Evolutionary conservation across 371 early-diverging fungal genomes (phyloP).

Genomic region (Mortierella sp.): DNA sequence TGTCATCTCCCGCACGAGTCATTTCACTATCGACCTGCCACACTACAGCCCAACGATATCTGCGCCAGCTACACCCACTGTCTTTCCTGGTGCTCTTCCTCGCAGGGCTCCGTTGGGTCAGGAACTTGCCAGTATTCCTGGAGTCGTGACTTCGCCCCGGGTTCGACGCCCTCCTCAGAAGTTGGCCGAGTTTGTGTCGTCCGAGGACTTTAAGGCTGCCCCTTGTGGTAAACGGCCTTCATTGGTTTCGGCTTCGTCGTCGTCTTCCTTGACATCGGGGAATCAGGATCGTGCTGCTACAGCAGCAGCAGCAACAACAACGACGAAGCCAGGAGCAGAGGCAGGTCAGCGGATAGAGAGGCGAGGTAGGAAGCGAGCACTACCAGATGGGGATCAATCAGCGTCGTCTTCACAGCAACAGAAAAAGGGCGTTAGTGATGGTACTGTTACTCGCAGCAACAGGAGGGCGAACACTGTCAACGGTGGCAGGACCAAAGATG

Average conservation of each 20-base stretch:
- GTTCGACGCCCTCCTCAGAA: constrained; percentile 56
- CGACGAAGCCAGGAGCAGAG: neutral
- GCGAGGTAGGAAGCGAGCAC: neutral
- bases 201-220: constrained; percentile 49
- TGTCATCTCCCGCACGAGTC: neutral
- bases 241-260: neutral
- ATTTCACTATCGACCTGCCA: neutral
- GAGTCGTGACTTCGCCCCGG: constrained; percentile 39
- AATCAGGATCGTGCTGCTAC: neutral
- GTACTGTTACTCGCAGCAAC: neutral
- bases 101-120: neutral
- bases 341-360: neutral
- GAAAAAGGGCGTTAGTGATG: neutral
- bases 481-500: neutral
- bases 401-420: neutral
- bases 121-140: constrained; percentile 28
- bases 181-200: constrained; percentile 53
- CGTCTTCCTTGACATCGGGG: neutral
- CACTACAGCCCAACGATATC: neutral
- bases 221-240: constrained; percentile 25
- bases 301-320: neutral
- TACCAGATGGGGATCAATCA: neutral
- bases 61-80: neutral
- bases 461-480: neutral
- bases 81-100: neutral